Evolutionary conservation across 2,329 filamentous ascomycete genomes (phyloP).

Genomic region (Fusarium chuoi): DNA sequence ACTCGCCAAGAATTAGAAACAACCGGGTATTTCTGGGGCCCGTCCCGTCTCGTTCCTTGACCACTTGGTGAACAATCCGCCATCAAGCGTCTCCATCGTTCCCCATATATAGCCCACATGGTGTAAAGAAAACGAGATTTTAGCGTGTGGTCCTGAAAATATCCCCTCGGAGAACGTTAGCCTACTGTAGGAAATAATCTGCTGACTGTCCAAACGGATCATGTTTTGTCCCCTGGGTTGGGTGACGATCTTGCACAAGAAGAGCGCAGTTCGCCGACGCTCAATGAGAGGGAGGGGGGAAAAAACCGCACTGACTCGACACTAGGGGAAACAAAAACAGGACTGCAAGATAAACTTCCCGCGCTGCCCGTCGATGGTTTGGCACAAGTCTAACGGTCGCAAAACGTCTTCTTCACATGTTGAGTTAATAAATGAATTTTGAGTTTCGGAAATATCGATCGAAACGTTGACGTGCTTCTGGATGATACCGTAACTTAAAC

Average conservation of each 20-base stretch:
- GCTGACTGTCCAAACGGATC: background rate
- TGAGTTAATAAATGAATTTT: background rate
- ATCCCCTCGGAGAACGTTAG: background rate
- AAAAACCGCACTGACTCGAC: background rate
- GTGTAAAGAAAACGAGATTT: background rate
- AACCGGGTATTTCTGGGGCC: background rate
- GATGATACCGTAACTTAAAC: background rate
- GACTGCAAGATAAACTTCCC: background rate
- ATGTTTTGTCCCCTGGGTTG: conserved; percentile 8
- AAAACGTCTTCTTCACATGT: background rate
- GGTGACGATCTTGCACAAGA: conserved; percentile 25
- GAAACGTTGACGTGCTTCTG: conserved; percentile 19
- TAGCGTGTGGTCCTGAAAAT: background rate
- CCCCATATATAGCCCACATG: conserved; percentile 13
- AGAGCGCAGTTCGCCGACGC: conserved; percentile 5
- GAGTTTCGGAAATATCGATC: conserved; percentile 27
- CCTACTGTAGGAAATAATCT: background rate
- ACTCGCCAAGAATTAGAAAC: background rate
- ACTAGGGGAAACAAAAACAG: background rate
- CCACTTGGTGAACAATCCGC: background rate
- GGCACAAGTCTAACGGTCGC: background rate
- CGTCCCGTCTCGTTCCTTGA: background rate
- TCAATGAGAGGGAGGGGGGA: too few species aligned
- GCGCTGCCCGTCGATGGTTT: background rate
- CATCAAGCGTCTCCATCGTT: background rate